Evolutionary conservation across 257 asterid species (phyloP).

Genomic region (Oldenlandia corymbosa): DNA sequence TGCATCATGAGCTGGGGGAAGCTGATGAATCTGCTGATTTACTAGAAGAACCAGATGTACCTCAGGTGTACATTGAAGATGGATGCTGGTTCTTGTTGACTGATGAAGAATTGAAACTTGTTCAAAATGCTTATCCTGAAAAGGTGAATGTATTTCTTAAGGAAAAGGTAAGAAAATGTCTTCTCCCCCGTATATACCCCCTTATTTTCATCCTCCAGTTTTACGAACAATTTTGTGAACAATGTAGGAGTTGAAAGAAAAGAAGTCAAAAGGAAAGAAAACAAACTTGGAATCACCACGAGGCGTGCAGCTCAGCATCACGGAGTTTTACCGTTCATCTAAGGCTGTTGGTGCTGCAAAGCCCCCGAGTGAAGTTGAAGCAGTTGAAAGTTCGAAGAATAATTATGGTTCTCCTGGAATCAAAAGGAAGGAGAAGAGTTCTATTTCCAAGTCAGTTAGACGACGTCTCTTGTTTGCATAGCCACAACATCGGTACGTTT

Average conservation of each 20-base stretch:
- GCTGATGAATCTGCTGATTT: slow-evolving; percentile 44
- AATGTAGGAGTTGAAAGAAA: slow-evolving; percentile 59
- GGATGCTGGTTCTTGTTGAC: slow-evolving; percentile 59
- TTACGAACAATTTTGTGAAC: slow-evolving; percentile 1
- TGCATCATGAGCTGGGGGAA: slow-evolving; percentile 29
- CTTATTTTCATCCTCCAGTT: slow-evolving; percentile 4
- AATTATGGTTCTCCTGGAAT: slow-evolving; percentile 34
- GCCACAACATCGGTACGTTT: neutral
- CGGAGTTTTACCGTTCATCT: slow-evolving; percentile 67
- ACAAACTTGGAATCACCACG: slow-evolving; percentile 39
- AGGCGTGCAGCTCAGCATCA: slow-evolving; percentile 63
- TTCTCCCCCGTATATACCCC: neutral
- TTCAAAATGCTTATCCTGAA: slow-evolving; percentile 65
- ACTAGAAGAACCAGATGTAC: slow-evolving; percentile 51
- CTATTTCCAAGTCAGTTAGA: slow-evolving; percentile 67
- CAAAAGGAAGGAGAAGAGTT: slow-evolving; percentile 37
- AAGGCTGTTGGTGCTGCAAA: slow-evolving; percentile 35
- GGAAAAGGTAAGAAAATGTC: slow-evolving; percentile 49
- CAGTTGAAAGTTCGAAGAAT: slow-evolving; percentile 18
- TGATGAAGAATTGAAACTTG: slow-evolving; percentile 86
- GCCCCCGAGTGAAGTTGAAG: slow-evolving; percentile 27
- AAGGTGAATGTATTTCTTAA: slow-evolving; percentile 44
- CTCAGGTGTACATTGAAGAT: slow-evolving; percentile 37
- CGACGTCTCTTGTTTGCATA: slow-evolving; percentile 69
- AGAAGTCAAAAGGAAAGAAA: slow-evolving; percentile 40